phyloP scores from a whole-genome alignment of 805 yeast species.

The Jamesozyma jinghongensis region DNA sequence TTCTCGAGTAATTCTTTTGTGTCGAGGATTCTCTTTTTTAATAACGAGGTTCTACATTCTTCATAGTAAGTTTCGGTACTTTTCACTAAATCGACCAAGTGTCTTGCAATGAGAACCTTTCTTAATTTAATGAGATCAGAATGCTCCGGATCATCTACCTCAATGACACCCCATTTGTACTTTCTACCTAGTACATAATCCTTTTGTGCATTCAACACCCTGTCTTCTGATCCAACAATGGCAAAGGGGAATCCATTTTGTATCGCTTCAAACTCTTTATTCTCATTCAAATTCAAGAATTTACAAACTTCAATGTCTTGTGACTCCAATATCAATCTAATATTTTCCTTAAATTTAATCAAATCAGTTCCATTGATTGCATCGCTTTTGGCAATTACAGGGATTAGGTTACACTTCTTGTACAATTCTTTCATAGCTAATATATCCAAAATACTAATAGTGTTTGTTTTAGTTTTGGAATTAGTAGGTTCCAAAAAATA shows the following conservation, averaged over 20 bases:
- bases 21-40: constrained; percentile 37
- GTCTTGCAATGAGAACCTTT: constrained; percentile 53
- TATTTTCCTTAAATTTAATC: constrained; percentile 41
- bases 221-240: constrained; percentile 56
- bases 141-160: constrained; percentile 65
- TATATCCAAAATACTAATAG: constrained; percentile 54
- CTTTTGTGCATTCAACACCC: constrained; percentile 36
- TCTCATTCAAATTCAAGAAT: constrained; percentile 31
- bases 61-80: constrained; percentile 60
- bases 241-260: constrained; percentile 53
- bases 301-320: constrained; percentile 55
- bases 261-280: constrained; percentile 31
- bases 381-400: constrained; percentile 76
- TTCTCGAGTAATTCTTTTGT: constrained; percentile 16
- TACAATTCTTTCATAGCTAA: constrained; percentile 63
- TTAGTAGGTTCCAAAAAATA: constrained; percentile 61
- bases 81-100: constrained; percentile 69
- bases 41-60: constrained; percentile 49
- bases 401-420: constrained; percentile 68
- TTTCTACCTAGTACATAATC: constrained; percentile 58
- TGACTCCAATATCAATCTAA: constrained; percentile 41
- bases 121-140: constrained; percentile 69
- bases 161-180: constrained; percentile 82
- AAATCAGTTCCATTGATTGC: constrained; percentile 48
- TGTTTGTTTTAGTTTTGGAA: constrained; percentile 39